Evolutionary conservation across 345 rosid genomes (phyloP).

Genomic region (Dimocarpus longan): DNA sequence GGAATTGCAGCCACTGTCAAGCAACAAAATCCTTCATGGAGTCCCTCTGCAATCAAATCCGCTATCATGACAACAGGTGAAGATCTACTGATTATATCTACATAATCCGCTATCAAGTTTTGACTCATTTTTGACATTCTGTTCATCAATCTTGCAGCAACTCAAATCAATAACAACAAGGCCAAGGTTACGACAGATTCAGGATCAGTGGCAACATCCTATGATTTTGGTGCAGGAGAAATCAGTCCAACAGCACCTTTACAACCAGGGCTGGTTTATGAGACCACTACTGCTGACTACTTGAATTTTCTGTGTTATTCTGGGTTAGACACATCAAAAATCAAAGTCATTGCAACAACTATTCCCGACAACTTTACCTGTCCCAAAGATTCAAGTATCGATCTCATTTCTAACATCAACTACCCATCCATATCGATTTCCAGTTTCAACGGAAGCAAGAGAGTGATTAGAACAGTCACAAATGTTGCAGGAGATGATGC

Average conservation of each 20-base stretch:
- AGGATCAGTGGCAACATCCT: constrained; percentile 63
- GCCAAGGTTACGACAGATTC: constrained; percentile 52
- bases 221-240: constrained; percentile 75
- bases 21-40: constrained; percentile 58
- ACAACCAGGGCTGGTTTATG: constrained; percentile 70
- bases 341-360: constrained; percentile 42
- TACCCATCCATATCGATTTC: constrained; percentile 76
- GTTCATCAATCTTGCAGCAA: constrained; percentile 40
- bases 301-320: constrained; percentile 69
- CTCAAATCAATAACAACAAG: constrained; percentile 56
- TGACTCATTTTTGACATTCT: neutral
- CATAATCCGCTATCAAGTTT: neutral
- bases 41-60: constrained; percentile 71
- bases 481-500: constrained; percentile 62
- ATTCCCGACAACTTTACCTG: constrained; percentile 55
- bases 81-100: neutral
- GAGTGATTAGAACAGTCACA: constrained; percentile 55
- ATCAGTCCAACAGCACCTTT: constrained; percentile 50
- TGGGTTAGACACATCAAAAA: constrained; percentile 47
- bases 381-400: constrained; percentile 46
- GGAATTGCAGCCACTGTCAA: constrained; percentile 65
- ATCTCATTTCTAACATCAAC: constrained; percentile 61
- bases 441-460: constrained; percentile 42
- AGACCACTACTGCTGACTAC: constrained; percentile 63
- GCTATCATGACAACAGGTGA: constrained; percentile 88